Base-by-base conservation (phyloP, 176 grass and related monocot species). In the Cenchrus fungigraminus region DNA sequence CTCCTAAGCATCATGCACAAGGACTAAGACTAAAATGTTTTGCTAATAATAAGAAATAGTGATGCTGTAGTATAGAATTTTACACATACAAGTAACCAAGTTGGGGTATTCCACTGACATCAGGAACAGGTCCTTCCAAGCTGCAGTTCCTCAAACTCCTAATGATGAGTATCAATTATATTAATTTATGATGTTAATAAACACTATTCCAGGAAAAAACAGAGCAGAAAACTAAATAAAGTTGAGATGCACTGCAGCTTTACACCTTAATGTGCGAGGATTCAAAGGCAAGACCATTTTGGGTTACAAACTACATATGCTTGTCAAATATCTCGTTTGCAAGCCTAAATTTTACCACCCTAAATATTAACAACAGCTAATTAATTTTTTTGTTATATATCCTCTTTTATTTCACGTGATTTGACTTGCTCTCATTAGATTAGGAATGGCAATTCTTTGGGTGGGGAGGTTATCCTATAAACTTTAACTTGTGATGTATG, bases 81-180 rank as follows among this genome's bases (percentile, higher is more conserved):
- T 47, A 57, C 67, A 78, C 91, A 86, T 90, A 95, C 93, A 95
- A 65, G 66, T 95, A 95, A 32, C 90, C 87, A 83, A 95, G 90
- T 78, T 90, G 78, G 0, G 73, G 85, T 83, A 95, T 92, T 73
- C 79, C 69, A 57, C 93, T 92, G 52, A 90, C 79, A 83, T 95
- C 79, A 80, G 93, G 93, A 73, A 83, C 57, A 78, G 79, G 10
- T 65, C 93, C 93, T 88, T 84, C 81, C 80, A 95, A 92, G 78
- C 90, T 95, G 74, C 93, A 95, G 71, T 95, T 95, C 71, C 93
- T 88, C 83, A 95, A 82, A 95, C 90, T 95, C 93, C 93, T 95
- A 60, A 67, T 88, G 20, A 13, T 87, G 12, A 47, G 74, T 63
- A 77, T 47, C 52, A 81, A 73, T 61, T 77, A 77, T 8, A 71